A percentile compares a stretch with the other conserved stretches of the same genome.
These are phyloP conservation scores for Kickxella alabastrina DNA, from an alignment of 192 early-diverging fungal genomes.

Conservation along the genomic window DNA sequence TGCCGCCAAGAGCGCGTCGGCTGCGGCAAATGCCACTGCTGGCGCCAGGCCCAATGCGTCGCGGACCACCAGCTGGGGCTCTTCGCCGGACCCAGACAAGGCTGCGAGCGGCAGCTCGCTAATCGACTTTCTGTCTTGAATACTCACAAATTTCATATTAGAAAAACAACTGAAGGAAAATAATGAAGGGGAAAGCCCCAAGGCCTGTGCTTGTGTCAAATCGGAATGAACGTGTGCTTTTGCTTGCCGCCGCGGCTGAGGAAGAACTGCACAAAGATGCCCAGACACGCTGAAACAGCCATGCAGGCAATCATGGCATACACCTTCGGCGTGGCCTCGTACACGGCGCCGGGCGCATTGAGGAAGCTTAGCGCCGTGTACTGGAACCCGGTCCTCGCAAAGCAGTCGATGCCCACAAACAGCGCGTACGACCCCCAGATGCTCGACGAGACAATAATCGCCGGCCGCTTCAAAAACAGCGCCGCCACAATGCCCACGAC, in stretches of 20 bases:
- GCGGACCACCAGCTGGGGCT: conserved; percentile 39
- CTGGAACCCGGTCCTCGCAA: conserved; percentile 70
- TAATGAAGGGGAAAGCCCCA: not conserved
- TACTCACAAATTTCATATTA: not conserved
- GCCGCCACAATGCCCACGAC: conserved; percentile 62
- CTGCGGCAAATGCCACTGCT: not conserved
- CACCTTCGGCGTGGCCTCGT: conserved; percentile 55
- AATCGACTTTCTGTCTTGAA: conserved; percentile 34
- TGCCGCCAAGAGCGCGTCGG: conserved; percentile 25
- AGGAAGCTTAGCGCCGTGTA: conserved; percentile 58
- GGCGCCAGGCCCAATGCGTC: conserved; percentile 13
- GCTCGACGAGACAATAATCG: conserved; percentile 68
- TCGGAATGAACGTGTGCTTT: conserved; percentile 8
- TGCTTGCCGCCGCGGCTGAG: conserved; percentile 41
- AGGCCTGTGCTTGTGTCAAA: not conserved
- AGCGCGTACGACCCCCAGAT: conserved; percentile 77
- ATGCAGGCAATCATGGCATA: conserved; percentile 70
- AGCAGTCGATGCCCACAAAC: conserved; percentile 78
- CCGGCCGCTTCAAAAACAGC: conserved; percentile 58
- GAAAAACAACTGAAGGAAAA: not conserved
- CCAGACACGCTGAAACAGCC: conserved; percentile 61
- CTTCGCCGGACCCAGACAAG: conserved; percentile 27
- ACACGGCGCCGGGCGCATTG: conserved; percentile 47
- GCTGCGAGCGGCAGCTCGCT: conserved; percentile 11
- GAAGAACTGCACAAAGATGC: conserved; percentile 62